phyloP scores from a whole-genome alignment of 371 early-diverging fungal species.

The Mortierella sp. region DNA sequence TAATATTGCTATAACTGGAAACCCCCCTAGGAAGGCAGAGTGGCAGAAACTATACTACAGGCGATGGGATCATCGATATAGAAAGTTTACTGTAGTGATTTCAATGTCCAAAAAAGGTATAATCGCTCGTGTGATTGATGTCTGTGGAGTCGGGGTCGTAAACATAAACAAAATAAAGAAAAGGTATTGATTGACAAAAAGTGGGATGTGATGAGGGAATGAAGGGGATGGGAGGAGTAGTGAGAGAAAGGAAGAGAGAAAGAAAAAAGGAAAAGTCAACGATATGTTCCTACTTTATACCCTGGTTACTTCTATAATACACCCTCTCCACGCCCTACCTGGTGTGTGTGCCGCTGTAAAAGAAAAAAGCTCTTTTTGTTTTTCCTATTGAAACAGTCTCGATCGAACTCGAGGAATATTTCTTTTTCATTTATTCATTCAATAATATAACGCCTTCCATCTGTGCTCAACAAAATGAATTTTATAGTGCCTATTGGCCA shows the following conservation, averaged over 20 bases:
- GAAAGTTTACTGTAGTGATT: not conserved
- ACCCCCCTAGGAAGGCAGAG: too few relatives aligned
- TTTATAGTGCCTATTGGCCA: too few relatives aligned
- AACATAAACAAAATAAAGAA: not conserved
- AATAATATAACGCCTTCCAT: too few relatives aligned
- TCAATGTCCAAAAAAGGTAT: not conserved
- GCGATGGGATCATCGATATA: not conserved
- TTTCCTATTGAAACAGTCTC: too few relatives aligned
- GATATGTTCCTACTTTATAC: not conserved
- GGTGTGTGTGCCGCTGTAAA: not conserved
- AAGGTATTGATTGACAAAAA: not conserved
- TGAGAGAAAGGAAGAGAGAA: not conserved
- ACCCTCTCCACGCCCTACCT: not conserved
- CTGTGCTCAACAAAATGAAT: too few relatives aligned
- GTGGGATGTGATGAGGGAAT: not conserved
- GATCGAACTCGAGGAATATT: too few relatives aligned
- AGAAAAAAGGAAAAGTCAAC: not conserved
- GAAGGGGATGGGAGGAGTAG: not conserved
- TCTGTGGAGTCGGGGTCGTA: not conserved
- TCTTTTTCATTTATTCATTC: too few relatives aligned
- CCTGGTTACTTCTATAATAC: not conserved
- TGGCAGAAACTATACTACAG: not conserved
- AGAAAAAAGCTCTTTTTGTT: not conserved
- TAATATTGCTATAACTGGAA: too few relatives aligned
- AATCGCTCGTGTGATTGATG: not conserved